Percentiles rank a stretch among this genome's conserved stretches.
Conservation (phyloP, 106 monocot species). For the Dactylorhiza incarnata region DNA sequence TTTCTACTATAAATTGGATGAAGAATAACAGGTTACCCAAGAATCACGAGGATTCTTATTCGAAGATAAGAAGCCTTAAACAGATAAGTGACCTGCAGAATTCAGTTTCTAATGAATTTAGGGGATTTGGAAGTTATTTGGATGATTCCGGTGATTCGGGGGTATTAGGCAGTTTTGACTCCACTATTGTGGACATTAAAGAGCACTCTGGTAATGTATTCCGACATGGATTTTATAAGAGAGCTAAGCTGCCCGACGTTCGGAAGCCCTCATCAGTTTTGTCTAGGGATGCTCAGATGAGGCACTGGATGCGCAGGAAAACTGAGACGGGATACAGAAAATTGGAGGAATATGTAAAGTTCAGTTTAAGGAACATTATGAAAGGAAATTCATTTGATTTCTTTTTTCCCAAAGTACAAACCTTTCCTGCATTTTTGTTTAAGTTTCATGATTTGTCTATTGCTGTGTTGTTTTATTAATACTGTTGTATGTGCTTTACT, state of each 20-base stretch:
- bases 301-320: constrained; percentile 74
- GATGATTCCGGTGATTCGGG: constrained; percentile 27
- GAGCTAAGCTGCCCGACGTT: constrained; percentile 66
- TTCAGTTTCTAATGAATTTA: constrained; percentile 22
- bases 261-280: constrained; percentile 59
- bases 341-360: constrained; percentile 64
- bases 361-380: constrained; percentile 84
- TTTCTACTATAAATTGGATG: constrained; percentile 68
- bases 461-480: neutral
- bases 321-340: constrained; percentile 71
- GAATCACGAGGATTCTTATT: constrained; percentile 44
- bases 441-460: neutral
- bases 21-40: constrained; percentile 15
- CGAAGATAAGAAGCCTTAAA: constrained; percentile 66
- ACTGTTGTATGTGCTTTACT: neutral
- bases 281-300: constrained; percentile 86
- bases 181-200: constrained; percentile 22
- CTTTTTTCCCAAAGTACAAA: constrained; percentile 68
- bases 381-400: constrained; percentile 71
- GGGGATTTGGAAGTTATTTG: constrained; percentile 20
- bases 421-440: constrained; percentile 4
- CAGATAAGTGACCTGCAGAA: constrained; percentile 49
- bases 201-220: constrained; percentile 36
- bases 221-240: constrained; percentile 74
- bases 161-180: constrained; percentile 18